Conservation (phyloP, 2,329 filamentous ascomycete species). For the Arthrobotrys megalospora region DNA sequence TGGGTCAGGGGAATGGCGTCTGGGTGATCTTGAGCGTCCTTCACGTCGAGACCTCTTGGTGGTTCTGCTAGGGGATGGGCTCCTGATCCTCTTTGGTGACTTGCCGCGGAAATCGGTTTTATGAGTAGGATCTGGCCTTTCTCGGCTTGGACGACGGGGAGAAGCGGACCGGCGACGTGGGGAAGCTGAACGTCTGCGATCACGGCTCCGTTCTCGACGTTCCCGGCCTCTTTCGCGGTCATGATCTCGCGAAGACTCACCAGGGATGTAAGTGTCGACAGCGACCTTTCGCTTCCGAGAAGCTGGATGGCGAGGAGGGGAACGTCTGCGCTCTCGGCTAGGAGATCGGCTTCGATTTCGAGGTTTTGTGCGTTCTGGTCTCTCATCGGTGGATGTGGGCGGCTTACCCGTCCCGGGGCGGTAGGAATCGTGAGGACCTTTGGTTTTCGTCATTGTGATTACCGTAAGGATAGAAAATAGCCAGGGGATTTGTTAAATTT, state of each 20-base stretch:
- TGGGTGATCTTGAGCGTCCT: slow-evolving; percentile 42
- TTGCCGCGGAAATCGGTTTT: slow-evolving; percentile 46
- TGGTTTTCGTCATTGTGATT: slow-evolving; percentile 49
- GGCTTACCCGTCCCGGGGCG: slow-evolving; percentile 45
- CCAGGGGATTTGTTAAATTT: not conserved
- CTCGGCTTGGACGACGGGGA: slow-evolving; percentile 38
- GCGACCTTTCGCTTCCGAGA: slow-evolving; percentile 45
- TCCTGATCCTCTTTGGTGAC: slow-evolving; percentile 51
- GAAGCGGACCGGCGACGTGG: slow-evolving; percentile 45
- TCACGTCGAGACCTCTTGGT: slow-evolving; percentile 51
- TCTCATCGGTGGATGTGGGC: slow-evolving; percentile 32
- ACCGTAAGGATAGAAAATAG: not conserved
- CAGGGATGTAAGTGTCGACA: slow-evolving; percentile 56
- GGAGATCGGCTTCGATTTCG: slow-evolving; percentile 42
- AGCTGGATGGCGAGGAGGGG: slow-evolving; percentile 41
- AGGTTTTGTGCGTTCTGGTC: slow-evolving; percentile 43
- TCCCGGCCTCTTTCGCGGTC: slow-evolving; percentile 39
- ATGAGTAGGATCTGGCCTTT: slow-evolving; percentile 23
- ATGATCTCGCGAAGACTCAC: slow-evolving; percentile 43
- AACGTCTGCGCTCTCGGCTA: slow-evolving; percentile 51
- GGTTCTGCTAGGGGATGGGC: slow-evolving; percentile 39
- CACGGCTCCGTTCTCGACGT: slow-evolving; percentile 43
- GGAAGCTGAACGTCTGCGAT: slow-evolving; percentile 43
- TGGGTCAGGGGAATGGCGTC: slow-evolving; percentile 42
- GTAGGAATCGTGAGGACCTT: slow-evolving; percentile 52